Percentiles rank a stretch among this genome's conserved stretches.
Conservation (phyloP, 2,329 filamentous ascomycete species). For the Chrysosporium queenslandicum region DNA sequence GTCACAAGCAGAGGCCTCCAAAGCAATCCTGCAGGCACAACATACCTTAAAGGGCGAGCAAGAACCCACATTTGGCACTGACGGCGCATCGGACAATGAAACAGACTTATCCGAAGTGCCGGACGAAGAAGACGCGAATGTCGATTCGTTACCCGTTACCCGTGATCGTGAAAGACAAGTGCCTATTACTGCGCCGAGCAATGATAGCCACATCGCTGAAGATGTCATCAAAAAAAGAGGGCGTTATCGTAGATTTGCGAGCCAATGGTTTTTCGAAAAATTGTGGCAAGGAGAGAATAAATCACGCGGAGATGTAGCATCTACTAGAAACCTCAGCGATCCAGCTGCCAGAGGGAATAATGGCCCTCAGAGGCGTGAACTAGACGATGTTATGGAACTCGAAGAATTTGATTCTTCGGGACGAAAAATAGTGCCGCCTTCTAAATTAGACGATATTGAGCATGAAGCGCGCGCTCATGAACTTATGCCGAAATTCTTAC, state of each 20-base stretch:
- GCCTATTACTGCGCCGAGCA: constrained; percentile 26
- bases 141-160: constrained; percentile 18
- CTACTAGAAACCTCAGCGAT: constrained; percentile 10
- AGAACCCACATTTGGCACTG: constrained; percentile 31
- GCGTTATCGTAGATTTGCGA: constrained; percentile 78
- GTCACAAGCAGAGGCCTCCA: constrained; percentile 62
- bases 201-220: constrained; percentile 60
- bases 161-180: constrained; percentile 21
- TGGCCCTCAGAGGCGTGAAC: not conserved
- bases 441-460: constrained; percentile 3
- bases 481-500: constrained; percentile 72
- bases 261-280: constrained; percentile 79
- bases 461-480: constrained; percentile 39
- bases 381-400: constrained; percentile 15
- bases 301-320: not conserved
- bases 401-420: constrained; percentile 15
- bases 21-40: constrained; percentile 48
- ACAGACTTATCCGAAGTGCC: constrained; percentile 12
- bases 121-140: constrained; percentile 9
- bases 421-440: constrained; percentile 2
- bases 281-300: constrained; percentile 53
- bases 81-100: constrained; percentile 18
- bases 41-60: constrained; percentile 17
- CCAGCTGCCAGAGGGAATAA: constrained; percentile 9
- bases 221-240: constrained; percentile 78